Evolutionary conservation across 352 stramenopile genomes (phyloP).

Genomic region (Thalassiosira livingstoniorum): DNA sequence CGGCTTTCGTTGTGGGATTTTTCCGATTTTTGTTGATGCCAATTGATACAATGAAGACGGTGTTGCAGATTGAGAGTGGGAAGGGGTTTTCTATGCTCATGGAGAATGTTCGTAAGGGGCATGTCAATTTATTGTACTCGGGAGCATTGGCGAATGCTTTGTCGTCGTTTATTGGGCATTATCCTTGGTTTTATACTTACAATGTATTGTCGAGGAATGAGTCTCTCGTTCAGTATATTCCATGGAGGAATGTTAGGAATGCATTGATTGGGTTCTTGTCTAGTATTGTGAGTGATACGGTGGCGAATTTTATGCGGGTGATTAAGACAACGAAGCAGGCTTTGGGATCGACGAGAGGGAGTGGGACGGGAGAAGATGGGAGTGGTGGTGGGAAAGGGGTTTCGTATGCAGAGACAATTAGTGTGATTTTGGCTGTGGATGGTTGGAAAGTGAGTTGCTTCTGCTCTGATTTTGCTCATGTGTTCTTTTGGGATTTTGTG

Average conservation of each 20-base stretch:
- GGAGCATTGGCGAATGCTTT: slow-evolving; percentile 68
- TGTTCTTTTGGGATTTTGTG: no score
- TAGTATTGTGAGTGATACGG: slow-evolving; percentile 77
- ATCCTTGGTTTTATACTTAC: slow-evolving; percentile 86
- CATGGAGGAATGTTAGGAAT: slow-evolving; percentile 66
- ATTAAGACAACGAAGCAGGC: slow-evolving; percentile 87
- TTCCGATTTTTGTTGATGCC: slow-evolving; percentile 82
- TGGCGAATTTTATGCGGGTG: slow-evolving; percentile 82
- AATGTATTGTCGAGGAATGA: slow-evolving; percentile 71
- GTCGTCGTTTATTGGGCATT: slow-evolving; percentile 75
- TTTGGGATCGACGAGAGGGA: slow-evolving; percentile 65
- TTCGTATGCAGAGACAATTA: slow-evolving; percentile 38
- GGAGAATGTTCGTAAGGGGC: slow-evolving; percentile 64
- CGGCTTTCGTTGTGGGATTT: slow-evolving; percentile 72
- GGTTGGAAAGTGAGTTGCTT: slow-evolving; percentile 40
- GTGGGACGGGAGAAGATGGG: slow-evolving; percentile 77
- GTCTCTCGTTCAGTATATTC: slow-evolving; percentile 53
- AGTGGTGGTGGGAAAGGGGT: slow-evolving; percentile 59
- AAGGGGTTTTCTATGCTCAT: slow-evolving; percentile 77
- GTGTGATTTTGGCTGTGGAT: slow-evolving; percentile 51
- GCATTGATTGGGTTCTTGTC: slow-evolving; percentile 79
- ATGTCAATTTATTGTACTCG: slow-evolving; percentile 76
- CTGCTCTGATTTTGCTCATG: no score
- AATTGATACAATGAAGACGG: slow-evolving; percentile 90
- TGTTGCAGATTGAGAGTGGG: slow-evolving; percentile 88